These are phyloP conservation scores for Dipodascus albidus DNA, from an alignment of 805 yeast genomes.

Conservation along the genomic window DNA sequence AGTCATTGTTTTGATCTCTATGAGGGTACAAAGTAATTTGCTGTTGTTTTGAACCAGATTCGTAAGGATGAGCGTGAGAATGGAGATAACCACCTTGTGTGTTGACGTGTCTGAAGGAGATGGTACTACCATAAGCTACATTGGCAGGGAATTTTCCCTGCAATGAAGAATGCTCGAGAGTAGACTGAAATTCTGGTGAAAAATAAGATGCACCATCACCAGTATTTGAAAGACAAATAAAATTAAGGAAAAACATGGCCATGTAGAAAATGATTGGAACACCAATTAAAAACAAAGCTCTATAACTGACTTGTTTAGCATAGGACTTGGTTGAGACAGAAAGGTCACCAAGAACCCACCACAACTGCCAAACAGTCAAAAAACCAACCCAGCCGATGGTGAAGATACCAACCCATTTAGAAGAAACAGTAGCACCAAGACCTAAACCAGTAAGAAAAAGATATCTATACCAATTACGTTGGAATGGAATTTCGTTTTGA, in stretches of 20 bases:
- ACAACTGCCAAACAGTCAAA: conserved; percentile 39
- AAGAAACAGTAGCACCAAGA: conserved; percentile 45
- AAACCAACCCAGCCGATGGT: conserved; percentile 55
- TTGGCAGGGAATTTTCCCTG: conserved; percentile 43
- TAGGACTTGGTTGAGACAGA: conserved; percentile 30
- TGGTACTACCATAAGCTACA: conserved; percentile 58
- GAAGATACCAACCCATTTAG: conserved; percentile 62
- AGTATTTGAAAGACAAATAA: conserved; percentile 30
- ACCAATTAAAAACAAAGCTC: conserved; percentile 33
- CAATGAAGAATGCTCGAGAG: conserved; percentile 35
- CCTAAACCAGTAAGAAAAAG: conserved; percentile 36
- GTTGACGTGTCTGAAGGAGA: conserved; percentile 59
- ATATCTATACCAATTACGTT: conserved; percentile 41
- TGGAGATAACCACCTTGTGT: conserved; percentile 72
- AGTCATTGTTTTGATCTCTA: conserved; percentile 57
- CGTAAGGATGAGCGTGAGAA: conserved; percentile 56
- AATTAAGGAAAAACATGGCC: conserved; percentile 46
- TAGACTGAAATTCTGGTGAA: conserved; percentile 56
- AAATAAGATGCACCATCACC: conserved; percentile 55
- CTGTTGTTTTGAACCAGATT: conserved; percentile 59
- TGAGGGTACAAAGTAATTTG: conserved; percentile 65
- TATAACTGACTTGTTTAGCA: conserved; percentile 30
- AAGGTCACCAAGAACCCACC: conserved; percentile 65
- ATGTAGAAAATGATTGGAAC: conserved; percentile 52
- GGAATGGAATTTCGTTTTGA: conserved; percentile 35